Base-by-base conservation (phyloP, 176 grass and related monocot species). In the Chrysopogon serrulatus region DNA sequence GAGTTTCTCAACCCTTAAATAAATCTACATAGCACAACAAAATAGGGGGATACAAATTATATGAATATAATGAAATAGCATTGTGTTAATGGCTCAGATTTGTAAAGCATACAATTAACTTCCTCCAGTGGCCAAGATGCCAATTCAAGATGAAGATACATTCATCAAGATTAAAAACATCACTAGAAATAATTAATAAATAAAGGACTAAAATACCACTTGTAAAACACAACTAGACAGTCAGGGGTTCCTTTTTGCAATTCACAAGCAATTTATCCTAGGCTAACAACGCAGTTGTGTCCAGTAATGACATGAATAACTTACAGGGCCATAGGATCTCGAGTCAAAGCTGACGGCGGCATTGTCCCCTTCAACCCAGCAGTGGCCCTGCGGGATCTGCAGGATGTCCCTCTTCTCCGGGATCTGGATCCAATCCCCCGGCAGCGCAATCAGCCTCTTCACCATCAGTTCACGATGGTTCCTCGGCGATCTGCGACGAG, bases 281-380 rank as follows among this genome's bases (percentile, higher is more conserved):
- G 71, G 27, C 31, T 32, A 13, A 74, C 2, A 72, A 47, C 13
- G 6, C n/a, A 23, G n/a, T 65, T 44, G 37, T 45, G 18, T 34
- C 19, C 28, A 74, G 15, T 14, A 32, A 81, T 6, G 15, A 27
- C 6, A 16, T 45, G 56, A n/a, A 69, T 63, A 48, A 47, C 90
- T 90, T 97, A 97, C 90, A 76, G 90, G 78, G 65, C 92, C 92
- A 60, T 77, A 97, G 32, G 37, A 10, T 82, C 86, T 73, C 13
- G 90, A 97, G 86, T 94, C 95, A 81, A 65, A 84, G 63, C 92
- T 94, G 65, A 41, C 2, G 15, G 9, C 28, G 12, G 86, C 47
- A 79, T 92, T 94, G 70, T 92, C 94, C 65, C 94, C 94, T 94
- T 97, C 92, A 24, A 97, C 88, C 92, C 94, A 97, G 77, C 92